These are phyloP conservation scores for Ogataea methanolica DNA, from an alignment of 805 yeast genomes.

Conservation along the genomic window DNA sequence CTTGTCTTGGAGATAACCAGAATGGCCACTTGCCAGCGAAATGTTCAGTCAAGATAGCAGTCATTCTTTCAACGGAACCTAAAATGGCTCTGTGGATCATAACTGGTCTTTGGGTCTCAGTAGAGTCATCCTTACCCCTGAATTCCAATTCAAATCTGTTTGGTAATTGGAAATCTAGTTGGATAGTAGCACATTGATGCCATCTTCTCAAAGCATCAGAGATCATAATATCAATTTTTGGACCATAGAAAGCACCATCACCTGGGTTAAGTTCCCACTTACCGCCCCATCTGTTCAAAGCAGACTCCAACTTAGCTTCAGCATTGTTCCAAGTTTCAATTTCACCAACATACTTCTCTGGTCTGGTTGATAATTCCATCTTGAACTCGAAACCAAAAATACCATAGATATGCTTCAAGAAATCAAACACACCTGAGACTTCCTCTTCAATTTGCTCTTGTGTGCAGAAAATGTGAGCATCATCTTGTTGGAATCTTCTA, in stretches of 20 bases:
- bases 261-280: conserved; percentile 94
- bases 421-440: conserved; percentile 79
- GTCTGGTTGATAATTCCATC: conserved; percentile 96
- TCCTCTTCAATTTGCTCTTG: conserved; percentile 85
- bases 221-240: conserved; percentile 94
- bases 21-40: conserved; percentile 99
- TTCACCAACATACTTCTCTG: conserved; percentile 94
- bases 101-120: conserved; percentile 79
- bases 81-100: conserved; percentile 99
- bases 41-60: conserved; percentile 96
- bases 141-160: conserved; percentile 86
- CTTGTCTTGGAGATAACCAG: conserved; percentile 99
- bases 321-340: conserved; percentile 92
- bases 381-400: conserved; percentile 91
- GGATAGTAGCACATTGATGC: conserved; percentile 99
- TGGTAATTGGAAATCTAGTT: conserved; percentile 98
- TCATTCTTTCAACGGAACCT: conserved; percentile 99
- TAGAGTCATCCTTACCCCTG: conserved; percentile 62
- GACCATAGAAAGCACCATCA: conserved; percentile 96
- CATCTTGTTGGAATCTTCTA: conserved; percentile 98
- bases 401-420: conserved; percentile 81
- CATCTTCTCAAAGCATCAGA: conserved; percentile 93
- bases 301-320: conserved; percentile 75
- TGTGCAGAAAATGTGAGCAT: conserved; percentile 96
- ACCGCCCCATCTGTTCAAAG: conserved; percentile 82